Evolutionary conservation across 257 asterid genomes (phyloP).

Genomic region (Craterostigma plantagineum): DNA sequence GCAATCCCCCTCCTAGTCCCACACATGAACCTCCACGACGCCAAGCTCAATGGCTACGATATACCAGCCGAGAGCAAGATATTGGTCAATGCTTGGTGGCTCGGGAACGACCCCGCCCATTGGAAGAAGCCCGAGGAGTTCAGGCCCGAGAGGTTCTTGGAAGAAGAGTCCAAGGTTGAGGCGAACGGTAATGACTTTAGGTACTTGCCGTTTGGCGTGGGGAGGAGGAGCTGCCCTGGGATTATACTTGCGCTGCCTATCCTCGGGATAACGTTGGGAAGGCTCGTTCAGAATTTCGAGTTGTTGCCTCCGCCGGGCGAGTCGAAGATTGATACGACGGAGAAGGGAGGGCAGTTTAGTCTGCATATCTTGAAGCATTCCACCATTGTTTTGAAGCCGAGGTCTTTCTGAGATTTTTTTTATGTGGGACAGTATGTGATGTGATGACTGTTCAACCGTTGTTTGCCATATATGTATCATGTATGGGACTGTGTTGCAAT

Average conservation of each 20-base stretch:
- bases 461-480: too few species aligned
- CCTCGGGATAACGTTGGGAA: slow-evolving; percentile 56
- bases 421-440: too few species aligned
- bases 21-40: slow-evolving; percentile 66
- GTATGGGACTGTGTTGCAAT: too few species aligned
- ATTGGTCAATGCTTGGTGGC: slow-evolving; percentile 66
- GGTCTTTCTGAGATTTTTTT: too few species aligned
- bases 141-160: slow-evolving; percentile 70
- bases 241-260: slow-evolving; percentile 56
- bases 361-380: too few species aligned
- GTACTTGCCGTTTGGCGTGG: slow-evolving; percentile 66
- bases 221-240: slow-evolving; percentile 86
- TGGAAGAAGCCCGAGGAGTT: slow-evolving; percentile 75
- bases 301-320: slow-evolving; percentile 53
- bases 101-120: slow-evolving; percentile 51
- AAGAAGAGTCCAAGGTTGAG: slow-evolving; percentile 65
- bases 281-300: slow-evolving; percentile 74
- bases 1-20: slow-evolving; percentile 61
- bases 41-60: slow-evolving; percentile 56
- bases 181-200: slow-evolving; percentile 51
- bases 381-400: too few species aligned
- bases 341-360: slow-evolving; percentile 71
- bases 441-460: too few species aligned
- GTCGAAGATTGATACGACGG: slow-evolving; percentile 41
- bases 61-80: slow-evolving; percentile 60